These are phyloP conservation scores for Corymbia citriodora DNA, from an alignment of 441 rosid genomes.

Conservation along the genomic window DNA sequence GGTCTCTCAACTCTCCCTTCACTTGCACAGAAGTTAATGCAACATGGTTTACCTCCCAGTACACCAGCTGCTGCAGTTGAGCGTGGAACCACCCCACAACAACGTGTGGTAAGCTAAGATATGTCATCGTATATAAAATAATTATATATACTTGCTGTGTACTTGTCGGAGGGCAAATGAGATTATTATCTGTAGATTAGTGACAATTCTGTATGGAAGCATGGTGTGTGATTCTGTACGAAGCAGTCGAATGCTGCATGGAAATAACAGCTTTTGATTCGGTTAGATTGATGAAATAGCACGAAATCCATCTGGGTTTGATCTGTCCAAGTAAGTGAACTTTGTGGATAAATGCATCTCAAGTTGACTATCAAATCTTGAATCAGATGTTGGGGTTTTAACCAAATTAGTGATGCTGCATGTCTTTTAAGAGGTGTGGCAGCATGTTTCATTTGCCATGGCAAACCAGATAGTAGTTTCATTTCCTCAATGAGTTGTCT, in stretches of 20 bases:
- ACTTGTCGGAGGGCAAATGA: not conserved
- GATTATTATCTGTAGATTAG: not conserved
- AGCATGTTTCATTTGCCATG: not conserved
- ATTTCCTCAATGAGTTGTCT: not conserved
- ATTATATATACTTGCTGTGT: not conserved
- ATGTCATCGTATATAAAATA: not conserved
- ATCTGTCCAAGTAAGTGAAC: not conserved
- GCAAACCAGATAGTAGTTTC: not conserved
- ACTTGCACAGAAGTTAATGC: slow-evolving; percentile 70
- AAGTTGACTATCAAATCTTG: not conserved
- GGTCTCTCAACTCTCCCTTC: slow-evolving; percentile 91
- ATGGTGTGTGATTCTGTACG: not conserved
- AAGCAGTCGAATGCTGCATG: not conserved
- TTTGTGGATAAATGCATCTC: not conserved
- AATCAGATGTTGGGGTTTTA: not conserved
- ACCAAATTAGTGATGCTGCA: not conserved
- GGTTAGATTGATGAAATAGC: not conserved
- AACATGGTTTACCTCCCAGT: slow-evolving; percentile 65
- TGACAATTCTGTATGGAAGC: not conserved
- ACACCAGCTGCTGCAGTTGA: slow-evolving; percentile 91
- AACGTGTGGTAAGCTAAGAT: slow-evolving; percentile 58
- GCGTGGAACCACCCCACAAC: slow-evolving; percentile 86
- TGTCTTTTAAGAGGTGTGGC: not conserved
- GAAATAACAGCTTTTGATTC: not conserved
- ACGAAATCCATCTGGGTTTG: not conserved